Base-by-base conservation (phyloP, 345 rosid genomes). In the Jatropha curcas region DNA sequence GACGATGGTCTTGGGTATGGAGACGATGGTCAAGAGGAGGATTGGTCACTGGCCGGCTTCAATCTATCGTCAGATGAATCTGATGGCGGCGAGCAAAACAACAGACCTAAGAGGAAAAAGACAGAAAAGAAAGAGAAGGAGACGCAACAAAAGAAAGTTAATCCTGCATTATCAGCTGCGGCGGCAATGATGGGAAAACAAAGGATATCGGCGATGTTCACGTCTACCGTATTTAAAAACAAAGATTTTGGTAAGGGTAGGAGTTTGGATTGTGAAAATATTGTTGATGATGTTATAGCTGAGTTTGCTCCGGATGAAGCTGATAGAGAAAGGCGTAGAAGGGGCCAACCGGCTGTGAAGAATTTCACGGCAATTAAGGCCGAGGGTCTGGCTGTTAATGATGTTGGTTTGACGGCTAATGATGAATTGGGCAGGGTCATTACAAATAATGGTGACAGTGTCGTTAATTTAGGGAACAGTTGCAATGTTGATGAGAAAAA, bases 11-110 rank as follows among this genome's bases (percentile, higher is more conserved):
- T 91, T 2, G 99, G 99, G 5, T 95, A 95, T 52, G 81, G 79
- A 43, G 98, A 95, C 66, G 93, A 89, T 46, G 99, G 97, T 2
- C 87, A 87, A 58, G 99, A 95, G 72, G 99, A 92, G 85, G 99
- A 95, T 64, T 95, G 95, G 94, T 75, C 92, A n/a, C 80, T 68
- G 19, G 80, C 92, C 2, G 86, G 86, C 17, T 67, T 87, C 30
- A 81, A 84, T 68, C 82, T 62, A 17, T 92, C 94, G 0, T 89
- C 98, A 0, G 96, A 86, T 56, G 99, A 90, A 60, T 81, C 88
- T 1, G 91, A 86, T 27, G 88, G 84, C 27, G 88, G 63, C 1
- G 78, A 65, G 13, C 34, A 51, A 20, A 70, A 41, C 14, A 68
- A 34, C n/a, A 74, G 51, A 30, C 24, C 70, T 56, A 89, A 75